Percentiles rank a stretch among this genome's conserved stretches.
These are phyloP conservation scores for Globisporangium perplexum DNA, from an alignment of 352 stramenopile species.

Conservation along the genomic window DNA sequence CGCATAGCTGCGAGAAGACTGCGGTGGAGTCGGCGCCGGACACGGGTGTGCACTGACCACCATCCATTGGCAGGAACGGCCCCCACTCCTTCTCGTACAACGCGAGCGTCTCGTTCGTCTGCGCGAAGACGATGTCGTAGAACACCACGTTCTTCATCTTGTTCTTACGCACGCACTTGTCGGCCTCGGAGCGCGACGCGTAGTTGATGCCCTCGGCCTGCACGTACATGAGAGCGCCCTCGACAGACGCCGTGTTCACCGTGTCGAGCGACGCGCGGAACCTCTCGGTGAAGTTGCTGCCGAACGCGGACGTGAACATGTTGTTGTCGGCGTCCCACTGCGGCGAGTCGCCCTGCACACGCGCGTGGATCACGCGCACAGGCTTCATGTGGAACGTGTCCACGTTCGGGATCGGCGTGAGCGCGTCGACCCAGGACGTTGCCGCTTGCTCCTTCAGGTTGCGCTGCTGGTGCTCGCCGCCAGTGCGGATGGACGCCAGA, in stretches of 20 bases:
- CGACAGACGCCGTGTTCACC: conserved; percentile 33
- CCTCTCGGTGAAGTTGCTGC: conserved; percentile 11
- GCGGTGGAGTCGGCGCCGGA: conserved; percentile 19
- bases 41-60: conserved; percentile 49
- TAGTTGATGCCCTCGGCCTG: conserved; percentile 46
- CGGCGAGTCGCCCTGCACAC: conserved; percentile 54
- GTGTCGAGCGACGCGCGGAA: conserved; percentile 32
- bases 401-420: conserved; percentile 27
- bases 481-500: not conserved
- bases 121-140: conserved; percentile 71
- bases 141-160: conserved; percentile 78
- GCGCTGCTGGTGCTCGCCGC: not conserved
- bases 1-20: conserved; percentile 45
- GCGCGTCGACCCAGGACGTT: conserved; percentile 13
- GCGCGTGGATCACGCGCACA: conserved; percentile 49
- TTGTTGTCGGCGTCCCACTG: conserved; percentile 37
- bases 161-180: conserved; percentile 54
- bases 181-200: conserved; percentile 20
- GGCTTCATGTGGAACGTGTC: conserved; percentile 51
- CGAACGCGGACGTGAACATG: conserved; percentile 7
- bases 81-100: conserved; percentile 70
- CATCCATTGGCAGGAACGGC: conserved; percentile 61
- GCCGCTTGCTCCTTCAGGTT: not conserved
- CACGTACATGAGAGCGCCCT: conserved; percentile 46
- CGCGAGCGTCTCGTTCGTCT: conserved; percentile 73